Evolutionary conservation across 352 stramenopile species (phyloP).

Genomic region (Phytophthora pseudosyringae): DNA sequence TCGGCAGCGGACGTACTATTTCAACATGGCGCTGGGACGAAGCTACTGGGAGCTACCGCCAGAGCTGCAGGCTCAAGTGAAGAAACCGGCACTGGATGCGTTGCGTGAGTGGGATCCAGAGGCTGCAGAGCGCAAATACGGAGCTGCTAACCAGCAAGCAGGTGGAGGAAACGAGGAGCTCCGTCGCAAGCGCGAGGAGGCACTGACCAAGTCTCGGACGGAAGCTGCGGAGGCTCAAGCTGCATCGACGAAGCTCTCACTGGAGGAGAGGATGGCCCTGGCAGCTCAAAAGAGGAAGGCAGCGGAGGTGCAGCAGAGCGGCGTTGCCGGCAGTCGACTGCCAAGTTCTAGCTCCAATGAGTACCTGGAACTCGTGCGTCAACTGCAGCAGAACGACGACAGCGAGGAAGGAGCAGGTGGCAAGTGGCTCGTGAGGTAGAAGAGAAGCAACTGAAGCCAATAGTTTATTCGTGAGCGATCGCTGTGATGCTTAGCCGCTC

Average conservation of each 20-base stretch:
- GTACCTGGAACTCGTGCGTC: conserved; percentile 70
- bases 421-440: conserved; percentile 79
- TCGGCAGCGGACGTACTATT: conserved; percentile 75
- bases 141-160: conserved; percentile 19
- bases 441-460: conserved; percentile 11
- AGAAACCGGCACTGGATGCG: conserved; percentile 51
- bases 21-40: conserved; percentile 74
- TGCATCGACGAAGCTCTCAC: conserved; percentile 22
- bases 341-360: conserved; percentile 43
- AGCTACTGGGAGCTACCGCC: conserved; percentile 80
- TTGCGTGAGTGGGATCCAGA: conserved; percentile 58
- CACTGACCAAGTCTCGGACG: conserved; percentile 43
- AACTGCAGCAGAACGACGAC: conserved; percentile 67
- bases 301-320: conserved; percentile 47
- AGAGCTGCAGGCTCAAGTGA: conserved; percentile 57
- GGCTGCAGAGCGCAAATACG: conserved; percentile 43
- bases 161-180: conserved; percentile 39
- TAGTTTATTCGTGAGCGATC: conserved; percentile 39
- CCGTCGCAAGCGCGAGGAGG: conserved; percentile 47
- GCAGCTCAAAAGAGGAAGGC: conserved; percentile 65
- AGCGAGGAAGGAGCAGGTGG: conserved; percentile 50
- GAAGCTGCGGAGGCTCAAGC: conserved; percentile 20
- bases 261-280: conserved; percentile 70
- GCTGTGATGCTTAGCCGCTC: conserved; percentile 26
- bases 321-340: conserved; percentile 6